Evolutionary conservation across 495 filamentous ascomycete genomes (phyloP).

Genomic region (Penicillium malachiteum): DNA sequence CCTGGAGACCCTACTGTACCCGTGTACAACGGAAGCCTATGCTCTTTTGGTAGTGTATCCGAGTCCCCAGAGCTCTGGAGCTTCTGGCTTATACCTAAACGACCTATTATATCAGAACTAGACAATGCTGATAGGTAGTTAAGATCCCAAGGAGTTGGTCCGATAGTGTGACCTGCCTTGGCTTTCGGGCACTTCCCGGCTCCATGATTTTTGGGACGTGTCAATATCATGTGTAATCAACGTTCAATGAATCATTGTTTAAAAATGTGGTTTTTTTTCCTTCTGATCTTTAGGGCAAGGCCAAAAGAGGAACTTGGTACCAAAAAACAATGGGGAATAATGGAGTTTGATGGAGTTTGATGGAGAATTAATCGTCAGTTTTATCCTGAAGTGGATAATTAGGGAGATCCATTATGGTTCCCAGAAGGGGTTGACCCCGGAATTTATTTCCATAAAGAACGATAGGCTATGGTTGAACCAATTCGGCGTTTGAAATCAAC

Average conservation of each 20-base stretch:
- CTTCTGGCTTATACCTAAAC: background rate
- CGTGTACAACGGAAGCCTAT: background rate
- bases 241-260: no score
- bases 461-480: background rate
- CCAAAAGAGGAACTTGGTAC: no score
- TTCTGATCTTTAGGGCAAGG: no score
- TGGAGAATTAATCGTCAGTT: no score
- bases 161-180: background rate
- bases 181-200: background rate
- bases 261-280: no score
- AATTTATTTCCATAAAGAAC: background rate
- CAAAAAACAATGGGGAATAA: no score
- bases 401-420: background rate
- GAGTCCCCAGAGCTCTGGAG: constrained; percentile 4
- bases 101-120: no score
- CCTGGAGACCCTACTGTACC: no score
- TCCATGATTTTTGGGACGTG: background rate
- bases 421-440: background rate
- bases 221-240: no score
- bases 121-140: background rate
- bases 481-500: background rate
- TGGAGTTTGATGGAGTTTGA: no score
- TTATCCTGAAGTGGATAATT: no score
- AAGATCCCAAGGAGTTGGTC: background rate
- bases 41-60: constrained; percentile 2